Evolutionary conservation across 2,329 filamentous ascomycete species (phyloP).

Genomic region (Calonectria honghensis): DNA sequence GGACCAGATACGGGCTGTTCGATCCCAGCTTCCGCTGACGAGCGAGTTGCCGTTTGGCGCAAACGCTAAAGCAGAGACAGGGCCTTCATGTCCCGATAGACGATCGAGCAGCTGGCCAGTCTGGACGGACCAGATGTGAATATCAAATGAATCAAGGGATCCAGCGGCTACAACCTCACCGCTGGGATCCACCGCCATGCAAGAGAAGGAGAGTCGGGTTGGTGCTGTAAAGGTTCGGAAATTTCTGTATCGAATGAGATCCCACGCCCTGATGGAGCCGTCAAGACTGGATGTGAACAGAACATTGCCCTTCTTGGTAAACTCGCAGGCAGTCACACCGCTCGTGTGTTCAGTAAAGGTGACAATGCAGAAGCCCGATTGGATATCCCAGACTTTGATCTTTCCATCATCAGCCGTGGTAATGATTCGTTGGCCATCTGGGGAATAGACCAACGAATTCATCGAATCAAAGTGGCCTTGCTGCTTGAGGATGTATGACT

Average conservation of each 20-base stretch:
- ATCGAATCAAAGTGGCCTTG: constrained; percentile 98
- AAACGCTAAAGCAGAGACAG: constrained; percentile 91
- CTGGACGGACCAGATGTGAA: constrained; percentile 99
- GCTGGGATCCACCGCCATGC: constrained; percentile 95
- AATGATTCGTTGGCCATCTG: constrained; percentile 93
- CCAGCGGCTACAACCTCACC: constrained; percentile 97
- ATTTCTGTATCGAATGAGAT: constrained; percentile 95
- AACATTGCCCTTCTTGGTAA: constrained; percentile 95
- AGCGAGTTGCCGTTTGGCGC: constrained; percentile 89
- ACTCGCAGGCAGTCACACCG: constrained; percentile 94
- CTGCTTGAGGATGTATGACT: constrained; percentile 98
- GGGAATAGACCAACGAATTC: constrained; percentile 94
- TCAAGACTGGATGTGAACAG: constrained; percentile 96
- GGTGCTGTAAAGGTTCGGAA: constrained; percentile 98
- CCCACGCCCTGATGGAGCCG: constrained; percentile 96
- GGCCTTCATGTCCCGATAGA: constrained; percentile 93
- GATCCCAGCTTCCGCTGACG: constrained; percentile 96
- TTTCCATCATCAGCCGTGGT: constrained; percentile 98
- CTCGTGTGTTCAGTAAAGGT: constrained; percentile 98
- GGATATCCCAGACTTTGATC: constrained; percentile 98
- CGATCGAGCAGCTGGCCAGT: constrained; percentile 96
- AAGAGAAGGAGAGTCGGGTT: constrained; percentile 92
- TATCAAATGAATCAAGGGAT: constrained; percentile 95
- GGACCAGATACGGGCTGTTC: constrained; percentile 95
- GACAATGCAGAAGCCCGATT: constrained; percentile 97